Conservation (phyloP, 805 yeast species). For the Kuraishia hungarica region DNA sequence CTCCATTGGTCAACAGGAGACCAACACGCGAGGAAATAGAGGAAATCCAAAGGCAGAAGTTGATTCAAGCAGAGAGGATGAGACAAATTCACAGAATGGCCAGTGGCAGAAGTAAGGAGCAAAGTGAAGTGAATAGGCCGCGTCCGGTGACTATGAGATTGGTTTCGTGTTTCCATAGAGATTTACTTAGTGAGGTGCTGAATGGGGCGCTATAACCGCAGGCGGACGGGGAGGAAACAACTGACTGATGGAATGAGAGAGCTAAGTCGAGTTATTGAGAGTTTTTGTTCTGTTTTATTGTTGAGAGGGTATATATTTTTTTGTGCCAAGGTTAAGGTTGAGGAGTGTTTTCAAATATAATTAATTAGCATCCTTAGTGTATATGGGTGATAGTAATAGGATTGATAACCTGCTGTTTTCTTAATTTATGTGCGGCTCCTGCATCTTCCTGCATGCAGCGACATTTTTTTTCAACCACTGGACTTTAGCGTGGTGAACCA, state of each 20-base stretch:
- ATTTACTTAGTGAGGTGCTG: no score
- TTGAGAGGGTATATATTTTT: no score
- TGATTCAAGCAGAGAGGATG: background rate
- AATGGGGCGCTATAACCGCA: no score
- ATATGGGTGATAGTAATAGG: no score
- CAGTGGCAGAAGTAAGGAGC: background rate
- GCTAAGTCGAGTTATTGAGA: no score
- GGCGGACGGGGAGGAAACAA: no score
- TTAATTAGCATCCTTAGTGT: no score
- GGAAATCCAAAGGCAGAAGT: background rate
- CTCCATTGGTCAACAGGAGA: background rate
- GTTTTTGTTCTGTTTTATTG: no score
- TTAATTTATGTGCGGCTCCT: background rate
- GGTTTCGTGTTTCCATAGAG: background rate
- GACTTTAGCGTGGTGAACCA: background rate
- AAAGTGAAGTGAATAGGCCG: background rate
- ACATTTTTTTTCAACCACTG: background rate
- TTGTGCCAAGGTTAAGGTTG: no score
- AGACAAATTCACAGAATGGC: background rate
- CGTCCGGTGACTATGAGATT: background rate
- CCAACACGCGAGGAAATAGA: background rate
- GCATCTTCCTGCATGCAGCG: background rate
- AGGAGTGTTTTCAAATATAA: no score
- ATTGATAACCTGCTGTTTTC: no score
- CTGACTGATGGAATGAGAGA: no score